Conservation (phyloP, 768 basidiomycete species). For the Leucosporidium creatinivorum region DNA sequence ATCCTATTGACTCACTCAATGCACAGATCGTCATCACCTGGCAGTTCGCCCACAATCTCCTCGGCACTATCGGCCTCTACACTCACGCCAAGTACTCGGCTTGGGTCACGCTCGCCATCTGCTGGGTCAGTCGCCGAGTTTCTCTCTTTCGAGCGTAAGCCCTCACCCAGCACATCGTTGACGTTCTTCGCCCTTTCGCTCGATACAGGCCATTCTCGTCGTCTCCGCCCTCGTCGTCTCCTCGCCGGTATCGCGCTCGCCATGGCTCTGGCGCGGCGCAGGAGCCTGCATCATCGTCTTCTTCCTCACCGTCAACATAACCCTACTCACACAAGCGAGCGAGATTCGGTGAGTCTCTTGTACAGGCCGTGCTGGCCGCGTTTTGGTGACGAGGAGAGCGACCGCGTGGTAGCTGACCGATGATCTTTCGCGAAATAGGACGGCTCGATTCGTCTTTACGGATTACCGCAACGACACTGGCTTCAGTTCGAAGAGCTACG, state of each 20-base stretch:
- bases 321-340: constrained; percentile 16
- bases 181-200: background rate
- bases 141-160: too few relatives aligned
- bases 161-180: background rate
- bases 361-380: background rate
- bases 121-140: constrained; percentile 20
- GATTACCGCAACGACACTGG: constrained; percentile 33
- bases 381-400: background rate
- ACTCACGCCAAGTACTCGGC: constrained; percentile 10
- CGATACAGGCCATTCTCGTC: constrained; percentile 11
- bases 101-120: constrained; percentile 30
- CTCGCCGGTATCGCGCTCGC: constrained; percentile 27
- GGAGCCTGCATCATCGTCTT: constrained; percentile 21
- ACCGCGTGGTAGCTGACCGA: background rate
- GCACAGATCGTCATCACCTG: constrained; percentile 31
- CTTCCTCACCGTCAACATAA: constrained; percentile 30
- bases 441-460: constrained; percentile 32
- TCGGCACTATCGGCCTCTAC: constrained; percentile 30
- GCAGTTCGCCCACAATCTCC: constrained; percentile 34
- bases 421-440: constrained; percentile 2
- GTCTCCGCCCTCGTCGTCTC: constrained; percentile 26
- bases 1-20: too few relatives aligned
- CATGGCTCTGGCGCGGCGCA: constrained; percentile 32
- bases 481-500: constrained; percentile 36
- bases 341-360: constrained; percentile 9